A percentile compares a stretch with the other conserved stretches of the same genome.
These are phyloP conservation scores for Arthrobotrys megalospora DNA, from an alignment of 2,329 filamentous ascomycete genomes.

Conservation along the genomic window DNA sequence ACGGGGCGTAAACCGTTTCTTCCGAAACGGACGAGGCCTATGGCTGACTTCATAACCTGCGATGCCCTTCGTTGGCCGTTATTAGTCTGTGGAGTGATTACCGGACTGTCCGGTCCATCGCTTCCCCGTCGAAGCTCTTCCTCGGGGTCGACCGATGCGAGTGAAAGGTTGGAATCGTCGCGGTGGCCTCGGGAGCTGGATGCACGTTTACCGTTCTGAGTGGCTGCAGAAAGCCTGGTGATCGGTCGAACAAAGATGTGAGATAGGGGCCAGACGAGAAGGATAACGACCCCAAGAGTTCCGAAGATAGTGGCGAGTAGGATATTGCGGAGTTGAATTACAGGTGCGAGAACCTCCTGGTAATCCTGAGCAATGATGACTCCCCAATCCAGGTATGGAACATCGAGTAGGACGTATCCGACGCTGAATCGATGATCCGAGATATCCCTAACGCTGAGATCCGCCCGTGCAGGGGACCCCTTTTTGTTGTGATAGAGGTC, in stretches of 20 bases:
- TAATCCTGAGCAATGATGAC: constrained; percentile 83
- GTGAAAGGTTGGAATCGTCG: constrained; percentile 19
- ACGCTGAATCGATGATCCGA: constrained; percentile 75
- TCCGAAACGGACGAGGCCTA: constrained; percentile 27
- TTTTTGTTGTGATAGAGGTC: constrained; percentile 74
- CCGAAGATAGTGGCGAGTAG: constrained; percentile 88
- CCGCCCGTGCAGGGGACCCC: constrained; percentile 73
- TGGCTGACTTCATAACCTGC: constrained; percentile 39
- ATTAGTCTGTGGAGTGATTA: neutral
- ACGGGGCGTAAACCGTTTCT: constrained; percentile 5
- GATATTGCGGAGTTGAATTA: constrained; percentile 82
- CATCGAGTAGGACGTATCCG: constrained; percentile 82
- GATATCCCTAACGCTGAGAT: constrained; percentile 76
- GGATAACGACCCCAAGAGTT: constrained; percentile 79
- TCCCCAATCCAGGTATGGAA: constrained; percentile 80
- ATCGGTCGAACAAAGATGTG: constrained; percentile 88
- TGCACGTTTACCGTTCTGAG: constrained; percentile 74
- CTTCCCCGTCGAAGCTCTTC: constrained; percentile 8
- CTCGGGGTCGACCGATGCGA: neutral
- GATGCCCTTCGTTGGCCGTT: constrained; percentile 28
- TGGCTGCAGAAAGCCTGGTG: constrained; percentile 80
- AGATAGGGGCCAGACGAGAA: constrained; percentile 83
- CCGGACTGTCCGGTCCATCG: constrained; percentile 36
- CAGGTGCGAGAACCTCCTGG: constrained; percentile 81
- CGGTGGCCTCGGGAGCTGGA: constrained; percentile 5